Percentiles rank a stretch among this genome's conserved stretches.
phyloP scores from a whole-genome alignment of 2,329 filamentous ascomycete genomes.

The Parascedosporium putredinis region DNA sequence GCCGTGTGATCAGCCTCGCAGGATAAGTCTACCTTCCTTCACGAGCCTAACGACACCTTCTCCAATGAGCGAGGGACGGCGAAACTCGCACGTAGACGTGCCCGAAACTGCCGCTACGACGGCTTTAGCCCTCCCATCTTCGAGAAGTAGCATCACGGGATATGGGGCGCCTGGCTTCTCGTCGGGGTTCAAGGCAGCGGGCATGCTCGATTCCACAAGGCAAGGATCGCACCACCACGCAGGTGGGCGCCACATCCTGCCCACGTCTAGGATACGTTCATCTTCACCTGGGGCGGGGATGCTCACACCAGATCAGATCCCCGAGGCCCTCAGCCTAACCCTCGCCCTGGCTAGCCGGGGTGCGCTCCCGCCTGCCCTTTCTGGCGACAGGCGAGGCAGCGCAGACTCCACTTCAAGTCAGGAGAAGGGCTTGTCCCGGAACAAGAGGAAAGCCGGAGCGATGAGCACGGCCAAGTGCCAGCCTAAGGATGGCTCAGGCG shows the following conservation, averaged over 20 bases:
- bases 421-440: not conserved
- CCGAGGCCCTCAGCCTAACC: not conserved
- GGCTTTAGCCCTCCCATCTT: not conserved
- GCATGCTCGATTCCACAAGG: no score
- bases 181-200: no score
- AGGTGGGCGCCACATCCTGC: no score
- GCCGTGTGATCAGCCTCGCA: not conserved
- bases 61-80: not conserved
- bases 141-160: no score
- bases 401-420: not conserved
- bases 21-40: conserved; percentile 6
- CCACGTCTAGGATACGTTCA: no score
- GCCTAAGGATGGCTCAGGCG: not conserved
- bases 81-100: not conserved
- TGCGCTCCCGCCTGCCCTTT: no score
- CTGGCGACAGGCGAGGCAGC: not conserved
- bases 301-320: no score
- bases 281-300: no score
- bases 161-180: no score
- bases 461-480: not conserved
- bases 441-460: not conserved
- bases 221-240: no score
- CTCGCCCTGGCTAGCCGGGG: no score
- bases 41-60: not conserved
- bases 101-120: not conserved